These are phyloP conservation scores for Pseudocercospora eumusae DNA, from an alignment of 2,329 filamentous ascomycete species.

Conservation along the genomic window DNA sequence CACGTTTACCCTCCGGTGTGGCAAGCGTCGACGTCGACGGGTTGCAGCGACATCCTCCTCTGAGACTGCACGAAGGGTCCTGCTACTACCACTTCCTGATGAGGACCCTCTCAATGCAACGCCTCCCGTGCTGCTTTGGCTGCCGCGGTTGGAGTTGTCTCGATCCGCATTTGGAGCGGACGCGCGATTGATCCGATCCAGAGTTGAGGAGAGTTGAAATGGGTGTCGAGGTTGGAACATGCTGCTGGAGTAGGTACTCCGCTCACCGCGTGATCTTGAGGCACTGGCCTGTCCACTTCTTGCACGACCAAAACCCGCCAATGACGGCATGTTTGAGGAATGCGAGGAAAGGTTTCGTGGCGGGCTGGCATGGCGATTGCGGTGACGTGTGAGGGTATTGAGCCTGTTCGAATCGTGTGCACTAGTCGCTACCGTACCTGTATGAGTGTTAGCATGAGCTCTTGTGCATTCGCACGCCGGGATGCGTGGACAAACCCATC, in stretches of 20 bases:
- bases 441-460: slow-evolving; percentile 15
- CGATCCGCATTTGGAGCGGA: neutral
- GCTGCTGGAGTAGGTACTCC: slow-evolving; percentile 6
- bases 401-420: slow-evolving; percentile 20
- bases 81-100: slow-evolving; percentile 23
- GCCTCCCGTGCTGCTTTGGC: slow-evolving; percentile 17
- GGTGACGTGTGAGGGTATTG: slow-evolving; percentile 18
- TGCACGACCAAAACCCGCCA: slow-evolving; percentile 6
- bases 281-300: slow-evolving; percentile 10
- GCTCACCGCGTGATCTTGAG: slow-evolving; percentile 3
- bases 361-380: slow-evolving; percentile 20
- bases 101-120: slow-evolving; percentile 12
- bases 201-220: slow-evolving; percentile 29
- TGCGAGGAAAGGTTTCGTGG: slow-evolving; percentile 10
- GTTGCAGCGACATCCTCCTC: neutral
- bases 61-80: slow-evolving; percentile 14
- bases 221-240: slow-evolving; percentile 25
- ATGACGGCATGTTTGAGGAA: neutral
- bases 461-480: slow-evolving; percentile 4
- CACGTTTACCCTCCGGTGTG: neutral
- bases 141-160: slow-evolving; percentile 8
- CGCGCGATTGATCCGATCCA: slow-evolving; percentile 22
- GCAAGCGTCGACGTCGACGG: neutral
- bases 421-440: slow-evolving; percentile 24
- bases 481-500: slow-evolving; percentile 30